phyloP scores from a whole-genome alignment of 2,329 filamentous ascomycete genomes.

The Diaporthe vaccinii region DNA sequence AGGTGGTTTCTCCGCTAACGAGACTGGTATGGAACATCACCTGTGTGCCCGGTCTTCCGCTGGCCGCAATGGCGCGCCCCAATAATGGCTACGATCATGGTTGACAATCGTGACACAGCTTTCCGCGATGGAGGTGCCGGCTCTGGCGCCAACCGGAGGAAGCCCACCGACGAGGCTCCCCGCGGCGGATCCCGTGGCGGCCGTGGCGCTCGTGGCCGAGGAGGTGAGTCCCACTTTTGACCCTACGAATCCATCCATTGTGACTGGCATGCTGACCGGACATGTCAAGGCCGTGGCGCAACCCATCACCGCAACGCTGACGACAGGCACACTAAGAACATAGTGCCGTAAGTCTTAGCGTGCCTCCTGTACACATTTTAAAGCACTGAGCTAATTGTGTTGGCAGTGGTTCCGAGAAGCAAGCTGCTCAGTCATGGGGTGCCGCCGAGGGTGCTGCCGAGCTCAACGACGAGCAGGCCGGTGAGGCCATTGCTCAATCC shows the following conservation, averaged over 20 bases:
- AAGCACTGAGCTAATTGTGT: not conserved
- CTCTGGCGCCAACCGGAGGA: constrained; percentile 84
- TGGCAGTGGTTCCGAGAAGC: constrained; percentile 81
- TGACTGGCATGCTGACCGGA: constrained; percentile 28
- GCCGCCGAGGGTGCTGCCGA: constrained; percentile 84
- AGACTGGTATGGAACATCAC: constrained; percentile 80
- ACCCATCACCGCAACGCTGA: constrained; percentile 66
- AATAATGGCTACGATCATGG: constrained; percentile 38
- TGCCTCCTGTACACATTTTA: not conserved
- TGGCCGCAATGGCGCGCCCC: constrained; percentile 17
- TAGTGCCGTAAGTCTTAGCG: constrained; percentile 58
- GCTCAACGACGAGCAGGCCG: constrained; percentile 91
- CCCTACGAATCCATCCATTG: not conserved
- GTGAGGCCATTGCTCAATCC: constrained; percentile 86
- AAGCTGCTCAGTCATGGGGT: constrained; percentile 91
- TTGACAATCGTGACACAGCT: constrained; percentile 64
- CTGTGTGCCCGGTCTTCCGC: not conserved
- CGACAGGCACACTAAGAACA: constrained; percentile 67
- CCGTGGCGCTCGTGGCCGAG: constrained; percentile 73
- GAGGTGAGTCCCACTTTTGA: constrained; percentile 59
- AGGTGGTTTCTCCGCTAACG: constrained; percentile 79
- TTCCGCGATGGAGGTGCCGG: constrained; percentile 92
- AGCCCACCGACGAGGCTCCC: constrained; percentile 78
- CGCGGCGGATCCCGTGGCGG: constrained; percentile 71
- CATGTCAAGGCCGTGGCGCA: constrained; percentile 63